Evolutionary conservation across 192 early-diverging fungal genomes (phyloP).

Genomic region (Coemansia sp.): DNA sequence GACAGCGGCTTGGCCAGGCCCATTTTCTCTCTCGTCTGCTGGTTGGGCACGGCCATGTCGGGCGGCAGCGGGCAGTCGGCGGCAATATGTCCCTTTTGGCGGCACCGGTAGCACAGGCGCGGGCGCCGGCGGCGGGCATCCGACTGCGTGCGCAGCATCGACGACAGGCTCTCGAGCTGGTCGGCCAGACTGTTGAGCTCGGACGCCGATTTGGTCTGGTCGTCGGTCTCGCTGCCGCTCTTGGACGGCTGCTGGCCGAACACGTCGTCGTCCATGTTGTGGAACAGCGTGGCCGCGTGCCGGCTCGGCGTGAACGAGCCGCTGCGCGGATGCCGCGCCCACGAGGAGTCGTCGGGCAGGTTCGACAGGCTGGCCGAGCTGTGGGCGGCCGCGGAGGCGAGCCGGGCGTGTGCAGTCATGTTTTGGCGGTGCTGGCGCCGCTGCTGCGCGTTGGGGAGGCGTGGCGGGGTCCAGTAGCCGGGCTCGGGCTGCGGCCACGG

Average conservation of each 20-base stretch:
- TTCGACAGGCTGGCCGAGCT: not conserved
- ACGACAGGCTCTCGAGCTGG: slow-evolving; percentile 42
- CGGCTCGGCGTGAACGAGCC: not conserved
- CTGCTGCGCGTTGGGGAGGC: slow-evolving; percentile 31
- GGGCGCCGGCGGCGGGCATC: slow-evolving; percentile 39
- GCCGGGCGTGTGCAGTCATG: slow-evolving; percentile 15
- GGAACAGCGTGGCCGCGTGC: not conserved
- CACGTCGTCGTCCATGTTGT: slow-evolving; percentile 5
- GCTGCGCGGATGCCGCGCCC: not conserved
- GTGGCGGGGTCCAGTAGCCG: slow-evolving; percentile 32
- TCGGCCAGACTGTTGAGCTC: slow-evolving; percentile 44
- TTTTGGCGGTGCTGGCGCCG: slow-evolving; percentile 39
- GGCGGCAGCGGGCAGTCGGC: slow-evolving; percentile 35
- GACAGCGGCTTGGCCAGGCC: slow-evolving; percentile 12
- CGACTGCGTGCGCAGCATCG: slow-evolving; percentile 42
- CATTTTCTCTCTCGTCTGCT: slow-evolving; percentile 20
- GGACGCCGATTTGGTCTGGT: slow-evolving; percentile 19
- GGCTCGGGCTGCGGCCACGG: not conserved
- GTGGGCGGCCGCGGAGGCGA: slow-evolving; percentile 1
- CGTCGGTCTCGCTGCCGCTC: slow-evolving; percentile 24
- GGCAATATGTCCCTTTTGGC: slow-evolving; percentile 47
- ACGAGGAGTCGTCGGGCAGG: not conserved
- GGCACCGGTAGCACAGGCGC: slow-evolving; percentile 47
- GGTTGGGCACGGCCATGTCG: slow-evolving; percentile 24
- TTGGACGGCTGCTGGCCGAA: slow-evolving; percentile 3